Evolutionary conservation across 768 basidiomycete genomes (phyloP), one percentile per base, ranked within the genome.

Genomic region (Termitomyces sp.): DNA sequence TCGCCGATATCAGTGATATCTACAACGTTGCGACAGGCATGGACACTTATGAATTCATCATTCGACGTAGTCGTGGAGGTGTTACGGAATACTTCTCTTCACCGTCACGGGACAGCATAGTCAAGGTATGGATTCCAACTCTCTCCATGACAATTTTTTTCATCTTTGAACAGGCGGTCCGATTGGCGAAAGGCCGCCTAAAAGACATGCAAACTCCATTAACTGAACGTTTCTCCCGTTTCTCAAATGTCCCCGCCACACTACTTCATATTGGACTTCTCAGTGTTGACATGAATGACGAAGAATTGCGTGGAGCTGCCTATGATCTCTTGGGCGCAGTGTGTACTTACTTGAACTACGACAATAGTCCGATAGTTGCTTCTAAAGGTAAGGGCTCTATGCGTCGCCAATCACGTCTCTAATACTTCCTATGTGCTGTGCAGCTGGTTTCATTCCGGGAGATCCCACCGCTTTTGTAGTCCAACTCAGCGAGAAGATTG

Each of bases 221-320:
- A 7, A 74, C 82, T 4, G 90, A 90, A 62, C 80, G 91, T 9
- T 87, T 89, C 64, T 85, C 90, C 7, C 81, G 90, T 57, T 88
- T 92, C 62, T 91, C 88, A 3, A 95, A 94, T 67, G 88, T 94
- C 20, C 89, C 92, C 7, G 91, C 93, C 0, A 90, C 91, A 0
- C 74, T 97, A 50, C 77, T 96, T n/a, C 94, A 95, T 66, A 83
- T 94, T 35, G 91, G 92, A 20, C 81, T 97, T 73, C 79, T 93
- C 16, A 92, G 89, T 63, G 79, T 94, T 32, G 87, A 88, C 62
- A 78, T 84, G 16, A 80, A 84, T 24, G 90, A 93, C 59, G 89
- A 92, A 63, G 85, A 86, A 59, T 81, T 96, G n/a, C 84, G 93
- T 4, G 78, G 81, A 38, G 89, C 91, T 7, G 91, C 91, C 1